Evolutionary conservation across 2,329 filamentous ascomycete species (phyloP).

Genomic region (Zopfia rhizophila): DNA sequence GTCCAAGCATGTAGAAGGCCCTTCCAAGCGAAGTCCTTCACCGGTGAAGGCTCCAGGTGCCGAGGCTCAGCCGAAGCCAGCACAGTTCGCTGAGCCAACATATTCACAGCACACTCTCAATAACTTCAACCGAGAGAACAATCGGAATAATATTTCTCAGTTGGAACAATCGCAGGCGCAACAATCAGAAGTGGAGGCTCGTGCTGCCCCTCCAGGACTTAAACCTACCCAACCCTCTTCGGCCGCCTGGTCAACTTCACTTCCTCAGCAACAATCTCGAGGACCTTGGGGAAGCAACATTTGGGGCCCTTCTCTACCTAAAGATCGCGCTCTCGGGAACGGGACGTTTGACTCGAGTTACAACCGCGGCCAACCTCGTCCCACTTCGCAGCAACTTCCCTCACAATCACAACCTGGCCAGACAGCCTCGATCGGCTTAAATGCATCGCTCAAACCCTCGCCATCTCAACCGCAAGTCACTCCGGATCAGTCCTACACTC

Average conservation of each 20-base stretch:
- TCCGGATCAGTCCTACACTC: constrained; percentile 27
- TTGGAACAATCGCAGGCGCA: constrained; percentile 23
- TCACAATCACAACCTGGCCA: constrained; percentile 35
- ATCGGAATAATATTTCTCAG: constrained; percentile 27
- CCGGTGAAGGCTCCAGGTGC: constrained; percentile 30
- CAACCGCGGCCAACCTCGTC: constrained; percentile 59
- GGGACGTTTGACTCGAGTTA: constrained; percentile 77
- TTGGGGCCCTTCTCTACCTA: constrained; percentile 76
- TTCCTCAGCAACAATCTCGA: constrained; percentile 28
- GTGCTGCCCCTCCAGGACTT: constrained; percentile 10
- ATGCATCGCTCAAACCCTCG: constrained; percentile 27
- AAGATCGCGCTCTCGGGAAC: constrained; percentile 77
- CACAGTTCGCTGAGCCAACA: constrained; percentile 22
- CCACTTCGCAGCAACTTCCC: constrained; percentile 38
- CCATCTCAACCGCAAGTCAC: constrained; percentile 29
- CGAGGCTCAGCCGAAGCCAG: constrained; percentile 30
- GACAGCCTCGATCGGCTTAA: constrained; percentile 36
- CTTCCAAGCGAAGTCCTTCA: constrained; percentile 29
- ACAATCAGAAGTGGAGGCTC: constrained; percentile 15
- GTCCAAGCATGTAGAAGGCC: constrained; percentile 12
- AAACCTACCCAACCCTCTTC: constrained; percentile 38
- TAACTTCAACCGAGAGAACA: constrained; percentile 33
- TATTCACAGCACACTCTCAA: too few species aligned
- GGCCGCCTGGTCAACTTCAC: constrained; percentile 37
- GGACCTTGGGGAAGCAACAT: constrained; percentile 64